A percentile compares a stretch with the other conserved stretches of the same genome.
phyloP scores from a whole-genome alignment of 805 yeast genomes.

The Kazachstania africana region DNA sequence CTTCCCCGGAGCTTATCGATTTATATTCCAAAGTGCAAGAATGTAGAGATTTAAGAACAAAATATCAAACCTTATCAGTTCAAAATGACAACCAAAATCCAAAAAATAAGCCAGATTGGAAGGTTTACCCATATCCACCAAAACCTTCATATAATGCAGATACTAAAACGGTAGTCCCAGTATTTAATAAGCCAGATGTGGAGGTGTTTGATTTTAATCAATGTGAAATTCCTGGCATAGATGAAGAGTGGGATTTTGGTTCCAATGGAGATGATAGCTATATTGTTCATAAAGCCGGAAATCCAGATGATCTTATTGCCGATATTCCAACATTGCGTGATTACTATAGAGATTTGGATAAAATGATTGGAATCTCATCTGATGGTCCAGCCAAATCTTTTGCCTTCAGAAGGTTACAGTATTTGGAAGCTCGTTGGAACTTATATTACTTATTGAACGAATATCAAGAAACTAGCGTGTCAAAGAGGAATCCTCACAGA shows the following conservation, averaged over 20 bases:
- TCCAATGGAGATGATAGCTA: constrained; percentile 56
- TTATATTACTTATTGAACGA: constrained; percentile 79
- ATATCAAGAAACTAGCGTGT: constrained; percentile 81
- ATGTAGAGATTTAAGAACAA: constrained; percentile 65
- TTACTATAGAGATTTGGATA: constrained; percentile 73
- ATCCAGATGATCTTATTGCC: constrained; percentile 30
- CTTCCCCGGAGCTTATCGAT: constrained; percentile 57
- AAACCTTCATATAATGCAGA: constrained; percentile 70
- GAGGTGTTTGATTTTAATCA: constrained; percentile 32
- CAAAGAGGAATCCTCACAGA: constrained; percentile 90
- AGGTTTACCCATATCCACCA: constrained; percentile 87
- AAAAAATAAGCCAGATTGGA: constrained; percentile 64
- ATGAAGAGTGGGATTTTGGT: constrained; percentile 44
- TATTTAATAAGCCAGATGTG: constrained; percentile 30
- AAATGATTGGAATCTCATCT: constrained; percentile 59
- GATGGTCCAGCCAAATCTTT: constrained; percentile 96
- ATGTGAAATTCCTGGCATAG: constrained; percentile 33
- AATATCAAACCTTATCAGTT: constrained; percentile 57
- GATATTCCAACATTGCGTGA: constrained; percentile 77
- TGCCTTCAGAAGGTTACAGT: constrained; percentile 88
- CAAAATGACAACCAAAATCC: constrained; percentile 78
- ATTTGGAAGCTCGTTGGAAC: constrained; percentile 94
- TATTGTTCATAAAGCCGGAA: constrained; percentile 38
- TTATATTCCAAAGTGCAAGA: constrained; percentile 48
- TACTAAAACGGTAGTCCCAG: constrained; percentile 39